A percentile compares a stretch with the other conserved stretches of the same genome.
Evolutionary conservation across 768 basidiomycete genomes (phyloP).

Genomic region (Lactifluus echinatus): DNA sequence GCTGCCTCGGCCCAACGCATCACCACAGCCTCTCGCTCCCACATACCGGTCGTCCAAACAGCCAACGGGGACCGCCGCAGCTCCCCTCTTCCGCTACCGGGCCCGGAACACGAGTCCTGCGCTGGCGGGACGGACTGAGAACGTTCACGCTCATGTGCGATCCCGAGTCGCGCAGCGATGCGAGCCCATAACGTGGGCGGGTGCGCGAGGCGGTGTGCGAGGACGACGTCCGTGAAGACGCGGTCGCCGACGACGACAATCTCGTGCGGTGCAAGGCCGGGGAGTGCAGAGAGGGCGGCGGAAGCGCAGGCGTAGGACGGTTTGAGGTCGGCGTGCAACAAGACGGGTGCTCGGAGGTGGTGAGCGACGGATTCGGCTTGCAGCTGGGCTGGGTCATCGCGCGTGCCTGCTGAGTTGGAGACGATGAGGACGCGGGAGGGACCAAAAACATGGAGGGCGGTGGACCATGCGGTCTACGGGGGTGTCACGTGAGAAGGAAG

Average conservation of each 20-base stretch:
- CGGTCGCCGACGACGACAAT: constrained; percentile 87
- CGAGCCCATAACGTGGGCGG: constrained; percentile 6
- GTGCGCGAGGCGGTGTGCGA: constrained; percentile 65
- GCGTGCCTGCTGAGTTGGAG: constrained; percentile 89
- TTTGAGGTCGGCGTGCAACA: constrained; percentile 69
- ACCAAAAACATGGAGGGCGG: constrained; percentile 66
- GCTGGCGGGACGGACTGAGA: neutral
- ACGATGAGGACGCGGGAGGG: constrained; percentile 78
- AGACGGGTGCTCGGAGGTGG: constrained; percentile 71
- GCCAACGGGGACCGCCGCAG: constrained; percentile 53
- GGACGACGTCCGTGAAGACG: constrained; percentile 82
- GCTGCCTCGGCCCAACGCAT: constrained; percentile 54
- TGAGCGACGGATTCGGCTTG: constrained; percentile 86
- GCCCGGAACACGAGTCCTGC: neutral
- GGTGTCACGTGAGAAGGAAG: too few relatives aligned
- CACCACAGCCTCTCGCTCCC: constrained; percentile 52
- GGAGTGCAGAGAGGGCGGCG: constrained; percentile 41
- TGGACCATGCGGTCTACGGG: constrained; percentile 75
- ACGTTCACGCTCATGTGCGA: neutral
- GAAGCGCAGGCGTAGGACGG: constrained; percentile 71
- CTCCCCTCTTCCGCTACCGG: neutral
- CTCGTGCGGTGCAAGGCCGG: constrained; percentile 51
- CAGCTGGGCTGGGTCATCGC: constrained; percentile 64
- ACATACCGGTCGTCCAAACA: constrained; percentile 64
- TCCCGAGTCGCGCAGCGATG: constrained; percentile 2